Percentiles rank a stretch among this genome's conserved stretches.
These are phyloP conservation scores for Inga oerstediana DNA, from an alignment of 306 rosid species.

Conservation along the genomic window DNA sequence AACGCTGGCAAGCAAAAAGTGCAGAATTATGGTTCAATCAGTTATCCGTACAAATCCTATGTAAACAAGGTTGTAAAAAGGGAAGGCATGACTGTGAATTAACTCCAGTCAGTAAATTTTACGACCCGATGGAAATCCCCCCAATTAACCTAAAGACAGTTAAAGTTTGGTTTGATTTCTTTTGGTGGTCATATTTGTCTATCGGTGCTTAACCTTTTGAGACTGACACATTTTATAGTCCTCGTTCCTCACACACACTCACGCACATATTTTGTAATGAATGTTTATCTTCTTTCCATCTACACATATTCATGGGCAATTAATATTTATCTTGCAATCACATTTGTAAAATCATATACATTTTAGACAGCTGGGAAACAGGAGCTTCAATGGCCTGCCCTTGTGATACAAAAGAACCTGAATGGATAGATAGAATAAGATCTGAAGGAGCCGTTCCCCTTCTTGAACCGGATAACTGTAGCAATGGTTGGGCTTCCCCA, in stretches of 20 bases:
- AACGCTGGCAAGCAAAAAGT: neutral
- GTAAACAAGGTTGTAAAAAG: neutral
- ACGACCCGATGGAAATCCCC: neutral
- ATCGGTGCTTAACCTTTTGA: neutral
- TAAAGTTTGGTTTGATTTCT: neutral
- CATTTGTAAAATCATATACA: neutral
- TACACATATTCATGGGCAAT: neutral
- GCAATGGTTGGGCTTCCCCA: slow-evolving; percentile 87
- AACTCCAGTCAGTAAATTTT: neutral
- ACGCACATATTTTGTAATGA: neutral
- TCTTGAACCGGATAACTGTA: slow-evolving; percentile 52
- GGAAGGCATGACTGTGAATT: neutral
- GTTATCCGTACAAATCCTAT: neutral
- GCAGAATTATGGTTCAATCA: neutral
- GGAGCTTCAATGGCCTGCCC: slow-evolving; percentile 54
- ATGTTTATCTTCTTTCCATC: neutral
- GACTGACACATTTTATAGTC: neutral
- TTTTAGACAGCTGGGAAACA: slow-evolving; percentile 29
- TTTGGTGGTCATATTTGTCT: neutral
- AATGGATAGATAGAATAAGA: slow-evolving; percentile 69
- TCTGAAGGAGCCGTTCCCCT: slow-evolving; percentile 78
- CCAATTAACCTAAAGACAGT: neutral
- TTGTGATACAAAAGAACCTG: slow-evolving; percentile 44
- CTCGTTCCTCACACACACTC: neutral
- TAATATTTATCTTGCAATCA: neutral